phyloP scores from a whole-genome alignment of 441 rosid species.

The Gossypium lobatum region DNA sequence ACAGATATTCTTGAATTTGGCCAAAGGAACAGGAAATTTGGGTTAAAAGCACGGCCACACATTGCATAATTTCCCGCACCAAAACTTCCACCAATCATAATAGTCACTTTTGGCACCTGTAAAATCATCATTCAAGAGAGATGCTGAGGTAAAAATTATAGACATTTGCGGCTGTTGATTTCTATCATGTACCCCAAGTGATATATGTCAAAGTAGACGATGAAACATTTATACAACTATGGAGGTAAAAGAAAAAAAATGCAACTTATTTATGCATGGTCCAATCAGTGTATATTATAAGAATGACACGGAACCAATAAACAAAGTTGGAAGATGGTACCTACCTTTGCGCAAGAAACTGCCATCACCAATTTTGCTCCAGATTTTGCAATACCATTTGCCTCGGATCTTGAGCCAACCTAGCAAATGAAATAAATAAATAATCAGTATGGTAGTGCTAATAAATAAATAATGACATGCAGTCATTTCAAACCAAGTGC shows the following conservation, averaged over 20 bases:
- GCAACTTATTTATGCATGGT: not conserved
- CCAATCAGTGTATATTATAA: not conserved
- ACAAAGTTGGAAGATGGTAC: not conserved
- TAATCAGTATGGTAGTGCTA: not conserved
- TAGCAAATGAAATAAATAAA: constrained; percentile 19
- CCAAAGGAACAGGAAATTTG: constrained; percentile 90
- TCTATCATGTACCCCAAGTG: not conserved
- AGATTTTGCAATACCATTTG: constrained; percentile 92
- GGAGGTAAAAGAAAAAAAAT: not conserved
- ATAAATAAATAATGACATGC: not conserved
- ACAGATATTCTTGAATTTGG: constrained; percentile 91
- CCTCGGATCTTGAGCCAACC: constrained; percentile 98
- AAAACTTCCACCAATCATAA: constrained; percentile 90
- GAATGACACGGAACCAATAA: not conserved
- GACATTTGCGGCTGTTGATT: not conserved
- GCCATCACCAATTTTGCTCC: constrained; percentile 99
- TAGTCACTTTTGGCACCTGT: constrained; percentile 88
- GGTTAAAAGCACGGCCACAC: constrained; percentile 97
- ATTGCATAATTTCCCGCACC: constrained; percentile 99
- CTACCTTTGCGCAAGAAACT: constrained; percentile 92
- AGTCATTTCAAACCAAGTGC: not conserved
- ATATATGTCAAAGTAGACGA: not conserved
- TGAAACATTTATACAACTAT: not conserved
- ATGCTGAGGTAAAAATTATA: not conserved
- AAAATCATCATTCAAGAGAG: constrained; percentile 12